These are phyloP conservation scores for Rhipidocladum racemiflorum DNA, from an alignment of 176 grass and related monocot species.

Conservation along the genomic window DNA sequence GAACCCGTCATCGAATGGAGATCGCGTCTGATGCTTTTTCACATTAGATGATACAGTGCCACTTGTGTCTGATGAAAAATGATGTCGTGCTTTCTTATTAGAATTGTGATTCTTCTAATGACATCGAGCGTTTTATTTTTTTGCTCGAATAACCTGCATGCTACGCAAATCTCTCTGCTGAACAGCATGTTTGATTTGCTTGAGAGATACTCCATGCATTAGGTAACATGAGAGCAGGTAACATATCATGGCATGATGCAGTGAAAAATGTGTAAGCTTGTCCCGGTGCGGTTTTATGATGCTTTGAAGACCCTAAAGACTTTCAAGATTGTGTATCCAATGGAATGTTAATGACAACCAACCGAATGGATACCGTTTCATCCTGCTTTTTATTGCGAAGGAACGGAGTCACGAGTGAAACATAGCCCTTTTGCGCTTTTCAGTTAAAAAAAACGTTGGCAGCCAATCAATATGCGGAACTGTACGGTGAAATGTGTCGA, in stretches of 20 bases:
- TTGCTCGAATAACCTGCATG: too few species aligned
- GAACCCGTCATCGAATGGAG: too few species aligned
- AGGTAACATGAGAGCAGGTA: not conserved
- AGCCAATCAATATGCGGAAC: not conserved
- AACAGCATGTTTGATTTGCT: not conserved
- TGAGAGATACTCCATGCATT: not conserved
- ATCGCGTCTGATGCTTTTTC: too few species aligned
- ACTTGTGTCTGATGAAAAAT: too few species aligned
- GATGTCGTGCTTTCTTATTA: too few species aligned
- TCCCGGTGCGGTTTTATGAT: not conserved
- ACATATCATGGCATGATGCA: not conserved
- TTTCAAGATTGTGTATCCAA: not conserved
- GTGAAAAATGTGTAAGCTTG: not conserved
- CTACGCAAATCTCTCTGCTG: too few species aligned
- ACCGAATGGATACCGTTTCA: not conserved
- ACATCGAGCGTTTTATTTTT: too few species aligned
- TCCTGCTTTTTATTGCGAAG: not conserved
- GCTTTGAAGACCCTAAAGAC: not conserved
- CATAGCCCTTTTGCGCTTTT: not conserved
- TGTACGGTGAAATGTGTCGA: not conserved
- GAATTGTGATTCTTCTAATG: too few species aligned
- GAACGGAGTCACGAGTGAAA: not conserved
- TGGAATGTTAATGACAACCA: too few species aligned
- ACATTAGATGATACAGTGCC: too few species aligned
- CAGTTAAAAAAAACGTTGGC: not conserved